Percentiles rank a stretch among this genome's conserved stretches.
Conservation (phyloP, 345 rosid genomes). For the Acer yangbiense region DNA sequence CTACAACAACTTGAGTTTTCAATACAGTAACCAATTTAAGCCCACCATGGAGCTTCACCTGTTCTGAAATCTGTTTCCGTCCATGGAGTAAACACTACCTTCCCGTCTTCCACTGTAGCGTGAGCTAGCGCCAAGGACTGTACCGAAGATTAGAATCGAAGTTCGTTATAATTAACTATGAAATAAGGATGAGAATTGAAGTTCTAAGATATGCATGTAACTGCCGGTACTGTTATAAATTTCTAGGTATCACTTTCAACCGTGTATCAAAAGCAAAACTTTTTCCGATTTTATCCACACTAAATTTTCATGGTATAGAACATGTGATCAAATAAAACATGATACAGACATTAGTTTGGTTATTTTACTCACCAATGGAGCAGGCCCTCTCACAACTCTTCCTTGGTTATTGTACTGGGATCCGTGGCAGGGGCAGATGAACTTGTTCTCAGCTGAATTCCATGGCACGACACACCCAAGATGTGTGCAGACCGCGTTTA, state of each 20-base stretch:
- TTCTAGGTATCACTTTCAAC: background rate
- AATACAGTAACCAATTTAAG: conserved; percentile 35
- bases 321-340: background rate
- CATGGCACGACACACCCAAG: conserved; percentile 97
- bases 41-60: conserved; percentile 95
- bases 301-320: background rate
- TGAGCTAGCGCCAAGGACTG: conserved; percentile 96
- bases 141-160: conserved; percentile 2
- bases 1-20: background rate
- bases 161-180: background rate
- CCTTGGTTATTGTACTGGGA: conserved; percentile 99
- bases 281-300: background rate
- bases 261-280: background rate
- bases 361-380: conserved; percentile 72
- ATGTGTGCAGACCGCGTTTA: conserved; percentile 90
- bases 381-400: conserved; percentile 95
- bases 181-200: background rate
- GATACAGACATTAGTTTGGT: background rate
- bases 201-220: background rate
- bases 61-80: conserved; percentile 96
- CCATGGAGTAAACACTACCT: conserved; percentile 93
- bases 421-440: conserved; percentile 96
- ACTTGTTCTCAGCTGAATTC: conserved; percentile 87
- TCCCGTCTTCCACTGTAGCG: conserved; percentile 71
- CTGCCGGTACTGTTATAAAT: background rate